A percentile compares a stretch with the other conserved stretches of the same genome.
Evolutionary conservation across 148 eudicot genomes (phyloP).

Genomic region (Linanthus parryae): DNA sequence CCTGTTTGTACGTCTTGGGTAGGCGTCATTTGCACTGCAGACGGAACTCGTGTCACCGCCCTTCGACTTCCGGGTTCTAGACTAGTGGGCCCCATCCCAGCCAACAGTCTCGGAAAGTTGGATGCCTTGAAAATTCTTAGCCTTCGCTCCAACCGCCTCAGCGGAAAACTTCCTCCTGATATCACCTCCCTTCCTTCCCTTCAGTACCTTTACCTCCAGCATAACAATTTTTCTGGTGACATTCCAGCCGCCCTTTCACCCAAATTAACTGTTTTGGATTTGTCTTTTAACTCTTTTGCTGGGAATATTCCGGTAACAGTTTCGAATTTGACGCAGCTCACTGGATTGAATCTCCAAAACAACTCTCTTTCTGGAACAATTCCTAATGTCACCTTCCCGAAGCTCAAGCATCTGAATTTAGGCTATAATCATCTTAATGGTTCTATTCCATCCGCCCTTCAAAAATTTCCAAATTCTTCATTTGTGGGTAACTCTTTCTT

Average conservation of each 20-base stretch:
- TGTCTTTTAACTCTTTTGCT: constrained; percentile 34
- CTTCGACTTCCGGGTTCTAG: constrained; percentile 33
- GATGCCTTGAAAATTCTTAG: constrained; percentile 22
- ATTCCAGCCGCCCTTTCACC: constrained; percentile 26
- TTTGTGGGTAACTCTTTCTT: constrained; percentile 26
- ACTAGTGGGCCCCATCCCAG: constrained; percentile 27
- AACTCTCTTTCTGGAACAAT: constrained; percentile 33
- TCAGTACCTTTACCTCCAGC: constrained; percentile 24
- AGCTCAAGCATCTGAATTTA: constrained; percentile 22
- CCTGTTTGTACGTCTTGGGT: constrained; percentile 34
- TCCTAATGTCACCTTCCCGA: constrained; percentile 21
- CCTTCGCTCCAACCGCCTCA: constrained; percentile 26
- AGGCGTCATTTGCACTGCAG: constrained; percentile 28
- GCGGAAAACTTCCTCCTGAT: constrained; percentile 30
- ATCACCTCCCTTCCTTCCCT: constrained; percentile 34
- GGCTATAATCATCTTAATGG: constrained; percentile 37
- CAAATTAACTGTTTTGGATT: constrained; percentile 24
- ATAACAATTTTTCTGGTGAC: constrained; percentile 30
- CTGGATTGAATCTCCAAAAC: constrained; percentile 25
- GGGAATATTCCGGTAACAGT: constrained; percentile 25
- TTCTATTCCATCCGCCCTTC: constrained; percentile 26
- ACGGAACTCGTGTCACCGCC: constrained; percentile 14
- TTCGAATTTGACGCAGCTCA: constrained; percentile 25
- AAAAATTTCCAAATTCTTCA: constrained; percentile 22
- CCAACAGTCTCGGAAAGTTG: constrained; percentile 23